Conservation (phyloP, 306 rosid species). For the Mucuna pruriens region DNA sequence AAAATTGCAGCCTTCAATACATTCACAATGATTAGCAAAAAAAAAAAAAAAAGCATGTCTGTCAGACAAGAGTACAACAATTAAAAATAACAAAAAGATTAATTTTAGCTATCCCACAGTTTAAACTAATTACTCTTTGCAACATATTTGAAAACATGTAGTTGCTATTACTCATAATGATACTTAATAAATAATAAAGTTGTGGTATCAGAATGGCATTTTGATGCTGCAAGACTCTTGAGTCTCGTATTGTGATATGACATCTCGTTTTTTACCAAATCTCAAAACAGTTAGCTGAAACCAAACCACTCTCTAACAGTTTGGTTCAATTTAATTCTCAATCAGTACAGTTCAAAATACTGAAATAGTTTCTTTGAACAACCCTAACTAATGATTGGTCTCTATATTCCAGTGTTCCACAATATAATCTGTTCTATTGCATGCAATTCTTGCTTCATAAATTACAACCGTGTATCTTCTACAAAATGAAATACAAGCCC, state of each 20-base stretch:
- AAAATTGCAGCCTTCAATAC: not conserved
- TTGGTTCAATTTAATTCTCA: no score
- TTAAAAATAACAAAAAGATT: not conserved
- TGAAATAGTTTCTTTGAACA: no score
- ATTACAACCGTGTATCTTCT: not conserved
- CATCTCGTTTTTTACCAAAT: no score
- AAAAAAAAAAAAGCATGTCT: not conserved
- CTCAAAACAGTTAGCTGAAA: no score
- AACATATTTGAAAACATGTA: constrained; percentile 15
- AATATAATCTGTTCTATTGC: not conserved
- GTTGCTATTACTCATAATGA: no score
- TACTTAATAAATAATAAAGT: no score
- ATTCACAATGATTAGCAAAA: not conserved
- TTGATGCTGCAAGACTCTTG: no score
- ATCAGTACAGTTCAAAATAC: no score
- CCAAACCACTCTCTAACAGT: no score
- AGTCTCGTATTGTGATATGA: no score
- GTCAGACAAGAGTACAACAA: constrained; percentile 13
- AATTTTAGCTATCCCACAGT: constrained; percentile 21
- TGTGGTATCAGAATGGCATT: no score
- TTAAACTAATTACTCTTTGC: not conserved
- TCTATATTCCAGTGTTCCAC: not conserved
- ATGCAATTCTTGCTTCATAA: not conserved
- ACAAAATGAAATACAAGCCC: not conserved
- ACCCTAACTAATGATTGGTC: no score